Evolutionary conservation across 2,329 filamentous ascomycete species (phyloP).

Genomic region (Didymella lethalis): DNA sequence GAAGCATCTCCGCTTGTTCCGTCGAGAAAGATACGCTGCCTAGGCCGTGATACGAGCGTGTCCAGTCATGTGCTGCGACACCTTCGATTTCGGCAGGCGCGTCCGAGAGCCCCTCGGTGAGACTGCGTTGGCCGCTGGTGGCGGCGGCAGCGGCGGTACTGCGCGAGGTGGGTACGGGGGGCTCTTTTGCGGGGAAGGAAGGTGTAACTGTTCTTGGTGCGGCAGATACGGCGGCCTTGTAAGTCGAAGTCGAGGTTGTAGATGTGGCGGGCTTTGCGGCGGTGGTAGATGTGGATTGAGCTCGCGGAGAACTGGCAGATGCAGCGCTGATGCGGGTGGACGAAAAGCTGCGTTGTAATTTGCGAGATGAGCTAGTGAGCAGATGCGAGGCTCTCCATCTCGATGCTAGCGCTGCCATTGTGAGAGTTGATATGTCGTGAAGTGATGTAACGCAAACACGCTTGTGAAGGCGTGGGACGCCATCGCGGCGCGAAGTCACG

Average conservation of each 20-base stretch:
- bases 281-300: slow-evolving; percentile 26
- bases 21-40: slow-evolving; percentile 73
- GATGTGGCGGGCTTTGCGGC: slow-evolving; percentile 27
- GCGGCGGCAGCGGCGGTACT: slow-evolving; percentile 38
- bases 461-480: slow-evolving; percentile 7
- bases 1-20: slow-evolving; percentile 73
- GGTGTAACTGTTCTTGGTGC: slow-evolving; percentile 40
- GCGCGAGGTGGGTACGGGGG: slow-evolving; percentile 46
- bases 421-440: not conserved
- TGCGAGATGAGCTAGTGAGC: slow-evolving; percentile 27
- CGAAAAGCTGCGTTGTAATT: slow-evolving; percentile 33
- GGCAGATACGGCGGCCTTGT: slow-evolving; percentile 16
- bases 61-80: slow-evolving; percentile 75
- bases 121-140: slow-evolving; percentile 46
- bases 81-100: slow-evolving; percentile 60
- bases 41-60: slow-evolving; percentile 81
- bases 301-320: slow-evolving; percentile 34
- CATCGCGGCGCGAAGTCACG: slow-evolving; percentile 20
- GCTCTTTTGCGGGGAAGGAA: slow-evolving; percentile 41
- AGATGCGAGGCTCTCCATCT: slow-evolving; percentile 33
- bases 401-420: slow-evolving; percentile 35
- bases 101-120: slow-evolving; percentile 59
- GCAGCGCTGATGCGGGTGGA: slow-evolving; percentile 34
- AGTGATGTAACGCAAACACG: slow-evolving; percentile 12
- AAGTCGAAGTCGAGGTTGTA: slow-evolving; percentile 18